Conservation (phyloP, 1,139 yeast species). For the Yamadazyma atlantica region DNA sequence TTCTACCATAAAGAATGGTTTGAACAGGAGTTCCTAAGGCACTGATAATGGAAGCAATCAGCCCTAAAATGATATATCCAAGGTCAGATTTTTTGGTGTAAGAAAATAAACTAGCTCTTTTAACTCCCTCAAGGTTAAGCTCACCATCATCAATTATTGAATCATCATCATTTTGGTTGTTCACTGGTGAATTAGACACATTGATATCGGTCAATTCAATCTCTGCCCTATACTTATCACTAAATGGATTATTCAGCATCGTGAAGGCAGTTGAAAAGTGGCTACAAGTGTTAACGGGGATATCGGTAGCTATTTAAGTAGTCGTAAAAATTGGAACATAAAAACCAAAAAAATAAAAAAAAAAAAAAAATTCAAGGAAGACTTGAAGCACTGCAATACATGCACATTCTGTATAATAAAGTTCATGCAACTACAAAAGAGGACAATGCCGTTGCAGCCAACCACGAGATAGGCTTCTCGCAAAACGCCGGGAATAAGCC, state of each 20-base stretch:
- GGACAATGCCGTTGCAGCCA: neutral
- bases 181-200: neutral
- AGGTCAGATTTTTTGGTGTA: constrained; percentile 26
- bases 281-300: too few relatives aligned
- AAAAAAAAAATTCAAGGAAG: too few relatives aligned
- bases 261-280: too few relatives aligned
- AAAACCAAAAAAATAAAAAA: too few relatives aligned
- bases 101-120: constrained; percentile 23
- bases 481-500: too few relatives aligned
- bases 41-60: constrained; percentile 29
- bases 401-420: neutral
- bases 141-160: constrained; percentile 6
- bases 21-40: constrained; percentile 62
- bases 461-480: too few relatives aligned
- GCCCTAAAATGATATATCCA: constrained; percentile 22
- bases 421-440: too few relatives aligned
- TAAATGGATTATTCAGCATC: constrained; percentile 4
- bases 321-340: neutral
- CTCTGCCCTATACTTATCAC: constrained; percentile 3
- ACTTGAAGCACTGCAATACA: too few relatives aligned
- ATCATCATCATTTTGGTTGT: too few relatives aligned
- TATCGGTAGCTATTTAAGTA: neutral
- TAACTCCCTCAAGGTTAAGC: constrained; percentile 4
- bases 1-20: constrained; percentile 64
- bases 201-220: neutral